Evolutionary conservation across 805 yeast genomes (phyloP), one percentile per base, ranked within the genome.

Genomic region (Suhomyces sp.): DNA sequence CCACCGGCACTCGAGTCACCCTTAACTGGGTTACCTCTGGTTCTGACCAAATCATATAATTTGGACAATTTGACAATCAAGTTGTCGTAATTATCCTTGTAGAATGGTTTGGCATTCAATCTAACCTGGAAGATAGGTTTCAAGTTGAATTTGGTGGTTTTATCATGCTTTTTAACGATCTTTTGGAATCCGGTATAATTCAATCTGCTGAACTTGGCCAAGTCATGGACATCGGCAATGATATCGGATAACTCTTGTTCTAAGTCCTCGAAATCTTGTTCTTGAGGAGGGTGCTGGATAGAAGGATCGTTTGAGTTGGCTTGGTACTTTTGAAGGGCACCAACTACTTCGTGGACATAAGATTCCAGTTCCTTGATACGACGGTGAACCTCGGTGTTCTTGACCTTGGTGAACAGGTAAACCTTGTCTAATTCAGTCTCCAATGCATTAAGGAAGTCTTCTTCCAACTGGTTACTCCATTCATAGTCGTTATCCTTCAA

Each of bases 1-100:
- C 98, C 98, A 54, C 98, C 98, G n/a, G 98, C 97, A 4, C 97
- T 60, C 4, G 96, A 81, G 64, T 93, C 98, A 45, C 98, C 98
- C 53, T 79, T 76, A 25, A 88, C 86, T 10, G 98, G 98, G 56
- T 88, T 85, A 50, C 98, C 98, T 50, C 96, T 77, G 1, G 98
- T 93, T 60, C 98, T 79, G 19, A 93, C 97, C 43, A 91, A 65
- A 58, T 93, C 98, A 53, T 93, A 91, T 34, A 87, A 70, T 50
- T 81, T 84, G 4, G 97, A 88, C 40, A 93, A 76, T 59, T 88
- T 86, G 31, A 93, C 96, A 40, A 93, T 88, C 50, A 91, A 67
- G 17, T 74, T 75, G 59, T 93, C 98, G 58, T 88, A 88, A 60
- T 93, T 88, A 58, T 90, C 96, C 62, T 91, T 91, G 74, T 83